Evolutionary conservation across 257 asterid genomes (phyloP).

Genomic region (Nicotiana noctiflora): DNA sequence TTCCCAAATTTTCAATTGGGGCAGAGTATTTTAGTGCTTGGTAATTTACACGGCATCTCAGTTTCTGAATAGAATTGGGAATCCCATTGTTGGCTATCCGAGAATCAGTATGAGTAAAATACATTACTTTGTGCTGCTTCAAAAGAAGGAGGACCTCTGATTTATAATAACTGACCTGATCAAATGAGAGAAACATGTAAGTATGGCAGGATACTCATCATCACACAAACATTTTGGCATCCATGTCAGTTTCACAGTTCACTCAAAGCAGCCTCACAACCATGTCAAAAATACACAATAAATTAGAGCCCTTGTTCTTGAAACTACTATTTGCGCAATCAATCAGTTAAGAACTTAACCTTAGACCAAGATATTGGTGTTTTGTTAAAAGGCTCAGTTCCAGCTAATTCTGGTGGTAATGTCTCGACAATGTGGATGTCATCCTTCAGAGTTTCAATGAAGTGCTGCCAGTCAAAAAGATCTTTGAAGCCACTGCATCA

Average conservation of each 20-base stretch:
- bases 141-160: slow-evolving; percentile 73
- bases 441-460: slow-evolving; percentile 70
- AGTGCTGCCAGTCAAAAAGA: slow-evolving; percentile 90
- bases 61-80: slow-evolving; percentile 70
- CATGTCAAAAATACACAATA: slow-evolving; percentile 3
- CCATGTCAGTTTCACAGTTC: neutral
- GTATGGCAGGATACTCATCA: neutral
- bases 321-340: neutral
- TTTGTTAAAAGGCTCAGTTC: slow-evolving; percentile 72
- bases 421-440: slow-evolving; percentile 70
- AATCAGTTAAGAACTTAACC: slow-evolving; percentile 33
- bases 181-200: neutral
- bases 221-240: neutral
- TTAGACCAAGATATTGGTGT: slow-evolving; percentile 98
- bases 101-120: slow-evolving; percentile 89
- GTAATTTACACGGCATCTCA: slow-evolving; percentile 91
- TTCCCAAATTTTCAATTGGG: slow-evolving; percentile 66
- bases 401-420: slow-evolving; percentile 75
- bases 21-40: slow-evolving; percentile 77
- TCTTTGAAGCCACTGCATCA: slow-evolving; percentile 87
- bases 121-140: slow-evolving; percentile 89
- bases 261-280: neutral
- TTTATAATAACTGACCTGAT: slow-evolving; percentile 77
- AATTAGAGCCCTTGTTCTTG: neutral
- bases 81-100: slow-evolving; percentile 91